Conservation (phyloP, 345 rosid species). For the Corchorus capsularis region DNA sequence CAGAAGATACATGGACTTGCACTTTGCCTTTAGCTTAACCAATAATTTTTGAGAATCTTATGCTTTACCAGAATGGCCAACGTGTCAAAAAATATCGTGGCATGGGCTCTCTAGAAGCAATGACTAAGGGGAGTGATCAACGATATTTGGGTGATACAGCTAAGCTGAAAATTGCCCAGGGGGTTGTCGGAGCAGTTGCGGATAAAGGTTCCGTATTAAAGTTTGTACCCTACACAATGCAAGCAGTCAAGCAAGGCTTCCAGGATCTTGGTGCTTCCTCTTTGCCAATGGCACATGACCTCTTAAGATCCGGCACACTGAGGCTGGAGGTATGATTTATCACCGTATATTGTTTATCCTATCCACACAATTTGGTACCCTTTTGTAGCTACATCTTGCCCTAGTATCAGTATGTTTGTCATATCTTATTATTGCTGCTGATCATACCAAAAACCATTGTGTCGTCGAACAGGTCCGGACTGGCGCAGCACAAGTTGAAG, state of each 20-base stretch:
- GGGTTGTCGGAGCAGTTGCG: conserved; percentile 93
- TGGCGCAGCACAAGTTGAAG: conserved; percentile 93
- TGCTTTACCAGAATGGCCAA: conserved; percentile 51
- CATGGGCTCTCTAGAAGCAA: conserved; percentile 98
- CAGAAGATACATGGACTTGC: background rate
- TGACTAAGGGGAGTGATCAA: conserved; percentile 94
- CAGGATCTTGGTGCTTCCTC: conserved; percentile 96
- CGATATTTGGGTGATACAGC: conserved; percentile 86
- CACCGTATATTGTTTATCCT: background rate
- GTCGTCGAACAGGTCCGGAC: conserved; percentile 60
- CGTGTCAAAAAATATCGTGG: conserved; percentile 83
- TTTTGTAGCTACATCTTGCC: background rate
- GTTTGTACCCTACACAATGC: conserved; percentile 85
- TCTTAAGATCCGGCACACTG: conserved; percentile 65
- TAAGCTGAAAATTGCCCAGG: conserved; percentile 95
- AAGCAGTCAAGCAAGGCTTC: conserved; percentile 97
- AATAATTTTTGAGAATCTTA: background rate
- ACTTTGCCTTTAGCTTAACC: background rate
- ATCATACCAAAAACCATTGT: background rate
- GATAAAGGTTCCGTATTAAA: conserved; percentile 94
- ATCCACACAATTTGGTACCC: too few relatives aligned
- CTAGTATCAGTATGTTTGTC: background rate
- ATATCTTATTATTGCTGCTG: background rate
- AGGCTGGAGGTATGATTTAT: conserved; percentile 76
- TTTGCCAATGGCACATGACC: conserved; percentile 67